phyloP scores from a whole-genome alignment of 257 asterid genomes.

The Solanum sitiens region DNA sequence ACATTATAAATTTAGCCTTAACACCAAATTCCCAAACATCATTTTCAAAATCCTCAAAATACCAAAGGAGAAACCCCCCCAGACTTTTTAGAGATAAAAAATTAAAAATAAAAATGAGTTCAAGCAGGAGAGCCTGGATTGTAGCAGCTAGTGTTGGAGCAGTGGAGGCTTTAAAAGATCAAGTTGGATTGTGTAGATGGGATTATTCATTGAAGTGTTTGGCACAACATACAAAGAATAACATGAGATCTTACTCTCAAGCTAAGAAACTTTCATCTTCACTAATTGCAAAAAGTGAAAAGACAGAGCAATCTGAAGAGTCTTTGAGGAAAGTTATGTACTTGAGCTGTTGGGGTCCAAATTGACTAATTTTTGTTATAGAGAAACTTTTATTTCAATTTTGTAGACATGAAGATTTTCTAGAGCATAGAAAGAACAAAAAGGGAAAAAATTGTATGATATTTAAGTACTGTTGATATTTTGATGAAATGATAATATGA shows the following conservation, averaged over 20 bases:
- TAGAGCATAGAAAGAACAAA: not conserved
- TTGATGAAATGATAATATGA: not conserved
- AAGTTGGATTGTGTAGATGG: conserved; percentile 16
- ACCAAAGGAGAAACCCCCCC: not conserved
- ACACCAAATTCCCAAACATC: not conserved
- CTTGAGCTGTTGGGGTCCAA: conserved; percentile 25
- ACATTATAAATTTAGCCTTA: not conserved
- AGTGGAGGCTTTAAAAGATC: conserved; percentile 16
- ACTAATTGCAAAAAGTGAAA: not conserved
- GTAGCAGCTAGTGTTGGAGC: conserved; percentile 14
- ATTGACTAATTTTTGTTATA: not conserved
- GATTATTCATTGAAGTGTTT: not conserved
- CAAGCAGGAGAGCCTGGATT: conserved; percentile 13
- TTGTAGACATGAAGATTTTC: not conserved
- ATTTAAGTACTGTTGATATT: not conserved
- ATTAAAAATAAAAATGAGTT: conserved; percentile 1
- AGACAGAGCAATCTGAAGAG: conserved; percentile 5
- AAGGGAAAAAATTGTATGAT: not conserved
- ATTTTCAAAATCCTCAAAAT: not conserved
- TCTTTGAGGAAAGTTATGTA: conserved; percentile 15
- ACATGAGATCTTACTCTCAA: conserved; percentile 2
- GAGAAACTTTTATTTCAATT: not conserved
- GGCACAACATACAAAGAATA: conserved; percentile 8
- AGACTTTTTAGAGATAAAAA: not conserved
- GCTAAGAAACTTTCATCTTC: conserved; percentile 5